Evolutionary conservation across 495 filamentous ascomycete species (phyloP).

Genomic region (Baudoinia panamericana): DNA sequence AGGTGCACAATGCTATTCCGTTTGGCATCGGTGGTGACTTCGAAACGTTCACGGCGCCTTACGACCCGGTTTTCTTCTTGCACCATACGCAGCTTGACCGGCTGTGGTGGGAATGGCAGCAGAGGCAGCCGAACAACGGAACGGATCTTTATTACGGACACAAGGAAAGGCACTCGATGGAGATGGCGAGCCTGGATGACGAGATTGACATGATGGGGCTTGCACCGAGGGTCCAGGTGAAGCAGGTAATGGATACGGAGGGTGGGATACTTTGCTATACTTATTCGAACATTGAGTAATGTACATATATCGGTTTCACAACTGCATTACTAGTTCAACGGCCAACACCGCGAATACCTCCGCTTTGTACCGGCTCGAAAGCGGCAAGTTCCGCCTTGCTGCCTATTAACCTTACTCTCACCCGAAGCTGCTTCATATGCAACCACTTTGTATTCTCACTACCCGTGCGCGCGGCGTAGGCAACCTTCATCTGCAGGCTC

Average conservation of each 20-base stretch:
- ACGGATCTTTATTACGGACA: constrained; percentile 2
- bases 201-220: constrained; percentile 3
- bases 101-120: constrained; percentile 16
- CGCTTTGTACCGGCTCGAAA: too few species aligned
- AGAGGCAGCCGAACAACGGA: background rate
- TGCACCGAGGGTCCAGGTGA: background rate
- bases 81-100: constrained; percentile 15
- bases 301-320: too few species aligned
- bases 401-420: too few species aligned
- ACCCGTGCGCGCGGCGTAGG: too few species aligned
- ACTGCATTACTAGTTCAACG: too few species aligned
- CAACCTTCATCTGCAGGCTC: too few species aligned
- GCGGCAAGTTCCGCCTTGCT: too few species aligned
- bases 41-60: constrained; percentile 11
- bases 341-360: too few species aligned
- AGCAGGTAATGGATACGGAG: constrained; percentile 4
- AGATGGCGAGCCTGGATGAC: constrained; percentile 5
- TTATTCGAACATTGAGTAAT: too few species aligned
- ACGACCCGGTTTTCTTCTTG: constrained; percentile 13
- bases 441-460: too few species aligned
- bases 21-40: constrained; percentile 10
- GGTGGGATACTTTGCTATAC: constrained; percentile 1
- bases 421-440: too few species aligned
- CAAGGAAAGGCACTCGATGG: constrained; percentile 2
- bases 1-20: constrained; percentile 10